Evolutionary conservation across 305 asterid species (phyloP).

Genomic region (Ruellia speciosa): DNA sequence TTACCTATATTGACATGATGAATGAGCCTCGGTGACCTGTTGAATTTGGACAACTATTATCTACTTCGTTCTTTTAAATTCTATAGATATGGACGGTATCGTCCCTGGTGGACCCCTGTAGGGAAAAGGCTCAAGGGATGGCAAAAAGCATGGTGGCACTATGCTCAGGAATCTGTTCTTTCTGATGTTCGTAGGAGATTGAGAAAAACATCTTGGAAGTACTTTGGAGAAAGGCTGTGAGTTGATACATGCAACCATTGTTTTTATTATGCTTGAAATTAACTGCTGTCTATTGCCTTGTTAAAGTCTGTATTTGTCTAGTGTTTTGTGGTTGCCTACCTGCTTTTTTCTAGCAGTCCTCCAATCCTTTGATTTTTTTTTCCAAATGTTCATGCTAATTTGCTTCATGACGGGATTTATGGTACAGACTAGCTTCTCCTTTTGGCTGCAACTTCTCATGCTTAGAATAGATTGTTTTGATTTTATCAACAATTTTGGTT

Average conservation of each 20-base stretch:
- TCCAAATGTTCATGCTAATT: slow-evolving; percentile 1
- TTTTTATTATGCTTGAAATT: slow-evolving; percentile 17
- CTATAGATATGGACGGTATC: slow-evolving; percentile 81
- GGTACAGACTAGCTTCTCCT: slow-evolving; percentile 10
- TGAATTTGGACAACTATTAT: slow-evolving; percentile 17
- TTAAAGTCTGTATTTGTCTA: slow-evolving; percentile 4
- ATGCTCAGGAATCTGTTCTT: slow-evolving; percentile 81
- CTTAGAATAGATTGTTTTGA: neutral
- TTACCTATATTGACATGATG: slow-evolving; percentile 17
- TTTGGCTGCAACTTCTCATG: slow-evolving; percentile 9
- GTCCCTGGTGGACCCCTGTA: slow-evolving; percentile 92
- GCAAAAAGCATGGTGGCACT: slow-evolving; percentile 95
- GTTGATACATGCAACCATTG: slow-evolving; percentile 28
- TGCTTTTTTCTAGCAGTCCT: too few species aligned
- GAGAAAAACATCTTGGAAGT: slow-evolving; percentile 89
- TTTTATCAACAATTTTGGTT: too few species aligned
- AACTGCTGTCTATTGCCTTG: slow-evolving; percentile 15
- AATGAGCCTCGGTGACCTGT: slow-evolving; percentile 17
- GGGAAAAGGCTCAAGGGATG: slow-evolving; percentile 66
- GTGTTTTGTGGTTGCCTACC: neutral
- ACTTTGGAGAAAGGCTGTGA: slow-evolving; percentile 90
- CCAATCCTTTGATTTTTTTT: neutral
- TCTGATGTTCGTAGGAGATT: slow-evolving; percentile 72
- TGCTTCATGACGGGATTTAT: slow-evolving; percentile 3
- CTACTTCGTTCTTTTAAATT: slow-evolving; percentile 20